Base-by-base conservation (phyloP, 495 filamentous ascomycete species). In the Penicillium argentinense region DNA sequence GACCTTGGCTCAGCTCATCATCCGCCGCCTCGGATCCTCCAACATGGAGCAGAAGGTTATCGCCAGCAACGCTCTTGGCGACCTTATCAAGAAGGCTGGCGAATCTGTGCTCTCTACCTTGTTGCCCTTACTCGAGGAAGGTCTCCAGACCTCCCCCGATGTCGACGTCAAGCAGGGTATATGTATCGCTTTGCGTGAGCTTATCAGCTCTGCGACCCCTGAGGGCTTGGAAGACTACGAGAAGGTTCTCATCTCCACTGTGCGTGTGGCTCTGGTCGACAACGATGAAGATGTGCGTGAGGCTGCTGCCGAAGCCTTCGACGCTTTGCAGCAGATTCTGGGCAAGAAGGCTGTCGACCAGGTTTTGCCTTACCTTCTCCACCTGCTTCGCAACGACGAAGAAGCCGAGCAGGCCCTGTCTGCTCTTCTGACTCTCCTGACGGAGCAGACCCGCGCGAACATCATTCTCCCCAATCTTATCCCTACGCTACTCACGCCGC, bases 1-100 rank as follows among this genome's bases (percentile, higher is more conserved):
- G 21, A 96, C 91, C 5, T 81, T 98, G 29, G 95, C 89, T 5
- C 90, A 95, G 65, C 80, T 97, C 53, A 84, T 98, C 51, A 97
- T 97, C 65, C 84, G 91, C 42, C 87, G 93, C 26, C 83, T 98
- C 27, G 93, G 89, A 42, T 97, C 89, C 53, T 86, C 91, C 3
- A 97, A 96, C 59, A 88, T 95, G 85, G 93, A 98, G 66, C 93
- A 97, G 65, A 97, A 96, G 70, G 86, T 95, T 48, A 98, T 98
- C 72, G 95, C 93, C 38, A 91, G 92, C 57, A 97, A 97, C 63
- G 90, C 93, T 9, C 76, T 98, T 39, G 95, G 93, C 54, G 93
- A 98, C 60, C 76, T 98, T 21, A 97, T 98, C 55, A 82, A 93
- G 51, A 98, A 96, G 68, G 91, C 92, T 54, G 93, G 93, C 42